Base-by-base conservation (phyloP, 305 asterid genomes). In the Andrographis paniculata region DNA sequence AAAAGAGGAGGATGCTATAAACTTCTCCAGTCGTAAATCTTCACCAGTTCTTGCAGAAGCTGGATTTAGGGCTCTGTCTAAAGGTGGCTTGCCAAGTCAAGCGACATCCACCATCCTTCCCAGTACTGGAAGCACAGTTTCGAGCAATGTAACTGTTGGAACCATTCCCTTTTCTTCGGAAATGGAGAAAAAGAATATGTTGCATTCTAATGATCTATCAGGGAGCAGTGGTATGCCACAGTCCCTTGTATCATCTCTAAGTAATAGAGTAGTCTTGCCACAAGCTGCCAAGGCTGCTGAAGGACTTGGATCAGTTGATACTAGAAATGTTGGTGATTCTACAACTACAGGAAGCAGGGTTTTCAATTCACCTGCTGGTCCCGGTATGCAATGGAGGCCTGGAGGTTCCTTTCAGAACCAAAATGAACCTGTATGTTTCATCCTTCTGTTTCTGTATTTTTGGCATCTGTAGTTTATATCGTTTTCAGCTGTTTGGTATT, bases 371-470 rank as follows among this genome's bases (percentile, higher is more conserved):
- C 68, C 93, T 48, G 85, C 68, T 60, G 81, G 72, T 59, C 83
- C 93, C 44, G 79, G 93, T 47, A 74, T 72, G 62, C 99, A 84
- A 48, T 87, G 99, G 99, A 77, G 94, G 68, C 95, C 96, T 58
- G 99, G 99, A 53, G 74, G 71, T 65, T 71, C 95, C 63, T 80
- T 87, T 49, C 96, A 74, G 61, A 81, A 61, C 74, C 96, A 72
- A 66, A 77, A 59, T 72, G 99, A 92, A 63, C 69, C 47, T 72
- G 99, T 87, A 69, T 50, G 73, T 51, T n/a, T 30, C 53, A 19
- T 44, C 57, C 42, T 35, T 44, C 33, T 65, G 28, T 66, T 62
- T 49, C 17, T 46, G 23, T 52, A 17, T 42, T 50, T 19, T 21
- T 43, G 19, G 21, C 45, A 33, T 48, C 35, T 19, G 9, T n/a